Percentiles rank a stretch among this genome's conserved stretches.
Conservation (phyloP, 768 basidiomycete genomes). For the Boletus coccyginus region DNA sequence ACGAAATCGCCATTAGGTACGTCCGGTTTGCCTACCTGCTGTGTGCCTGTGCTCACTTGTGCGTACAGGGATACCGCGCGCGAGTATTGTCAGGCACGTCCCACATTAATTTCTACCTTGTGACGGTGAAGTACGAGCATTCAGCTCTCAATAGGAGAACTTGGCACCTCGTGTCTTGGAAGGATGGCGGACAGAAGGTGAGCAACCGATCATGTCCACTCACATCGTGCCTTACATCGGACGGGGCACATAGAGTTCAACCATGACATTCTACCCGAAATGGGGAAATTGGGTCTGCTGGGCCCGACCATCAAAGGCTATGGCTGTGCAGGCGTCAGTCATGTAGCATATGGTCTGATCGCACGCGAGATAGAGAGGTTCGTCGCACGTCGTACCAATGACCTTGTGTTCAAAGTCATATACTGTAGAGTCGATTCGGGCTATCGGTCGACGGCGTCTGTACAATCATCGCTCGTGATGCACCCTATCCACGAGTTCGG, state of each 20-base stretch:
- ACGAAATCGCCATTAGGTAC: slow-evolving; percentile 86
- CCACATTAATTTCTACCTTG: background rate
- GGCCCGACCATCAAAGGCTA: slow-evolving; percentile 93
- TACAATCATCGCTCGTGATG: slow-evolving; percentile 97
- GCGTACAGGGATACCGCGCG: slow-evolving; percentile 70
- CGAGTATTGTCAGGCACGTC: slow-evolving; percentile 72
- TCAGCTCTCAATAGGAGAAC: slow-evolving; percentile 53
- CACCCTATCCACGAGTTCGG: slow-evolving; percentile 91
- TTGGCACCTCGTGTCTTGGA: slow-evolving; percentile 86
- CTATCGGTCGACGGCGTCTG: slow-evolving; percentile 91
- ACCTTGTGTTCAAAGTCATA: background rate
- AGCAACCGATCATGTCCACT: slow-evolving; percentile 12
- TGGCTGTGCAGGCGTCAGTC: slow-evolving; percentile 88
- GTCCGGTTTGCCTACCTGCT: slow-evolving; percentile 10
- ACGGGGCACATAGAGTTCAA: slow-evolving; percentile 60
- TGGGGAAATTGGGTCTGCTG: slow-evolving; percentile 88
- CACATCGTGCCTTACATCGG: background rate
- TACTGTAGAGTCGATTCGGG: slow-evolving; percentile 86
- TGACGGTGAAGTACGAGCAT: background rate
- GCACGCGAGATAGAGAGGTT: slow-evolving; percentile 92
- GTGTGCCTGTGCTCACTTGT: background rate
- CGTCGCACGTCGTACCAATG: slow-evolving; percentile 5
- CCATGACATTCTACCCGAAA: slow-evolving; percentile 73
- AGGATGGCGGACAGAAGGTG: slow-evolving; percentile 86
- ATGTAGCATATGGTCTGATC: slow-evolving; percentile 92